These are phyloP conservation scores for Phialocephala sp. DNA, from an alignment of 2,329 filamentous ascomycete species.

Conservation along the genomic window DNA sequence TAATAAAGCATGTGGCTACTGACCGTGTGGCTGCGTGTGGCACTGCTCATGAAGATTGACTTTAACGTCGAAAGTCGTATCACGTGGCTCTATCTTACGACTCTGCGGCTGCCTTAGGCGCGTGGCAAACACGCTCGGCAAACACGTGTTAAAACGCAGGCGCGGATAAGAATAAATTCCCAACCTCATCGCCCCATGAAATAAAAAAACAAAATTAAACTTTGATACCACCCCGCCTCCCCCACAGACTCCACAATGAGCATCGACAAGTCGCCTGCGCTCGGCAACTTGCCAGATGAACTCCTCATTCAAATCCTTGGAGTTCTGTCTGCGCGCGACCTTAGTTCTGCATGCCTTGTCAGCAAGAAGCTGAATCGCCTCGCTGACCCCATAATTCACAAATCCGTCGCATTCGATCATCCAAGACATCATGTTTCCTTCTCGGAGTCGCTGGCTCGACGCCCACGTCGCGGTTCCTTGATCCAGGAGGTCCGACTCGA, in stretches of 20 bases:
- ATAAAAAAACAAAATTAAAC: not conserved
- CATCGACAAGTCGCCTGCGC: constrained; percentile 9
- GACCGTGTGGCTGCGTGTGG: too few species aligned
- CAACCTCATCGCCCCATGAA: not conserved
- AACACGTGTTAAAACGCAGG: too few species aligned
- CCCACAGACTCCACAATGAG: constrained; percentile 8
- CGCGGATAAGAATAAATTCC: not conserved
- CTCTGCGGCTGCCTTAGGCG: too few species aligned
- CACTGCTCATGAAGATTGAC: too few species aligned
- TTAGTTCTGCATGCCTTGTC: constrained; percentile 51
- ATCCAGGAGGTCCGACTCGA: constrained; percentile 53
- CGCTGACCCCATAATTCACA: constrained; percentile 54
- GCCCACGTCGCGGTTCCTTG: constrained; percentile 53
- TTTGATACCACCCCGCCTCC: not conserved
- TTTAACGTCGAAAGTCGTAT: too few species aligned
- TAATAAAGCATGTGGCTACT: too few species aligned
- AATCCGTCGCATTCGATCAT: constrained; percentile 52
- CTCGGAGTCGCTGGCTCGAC: constrained; percentile 52
- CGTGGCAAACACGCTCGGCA: too few species aligned
- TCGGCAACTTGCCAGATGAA: constrained; percentile 45
- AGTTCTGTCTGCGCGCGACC: constrained; percentile 46
- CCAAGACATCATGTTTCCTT: constrained; percentile 56
- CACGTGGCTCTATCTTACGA: too few species aligned
- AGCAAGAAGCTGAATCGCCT: constrained; percentile 51
- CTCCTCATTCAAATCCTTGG: constrained; percentile 50